Evolutionary conservation across 352 stramenopile genomes (phyloP).

Genomic region (Globisporangium takayamanum): DNA sequence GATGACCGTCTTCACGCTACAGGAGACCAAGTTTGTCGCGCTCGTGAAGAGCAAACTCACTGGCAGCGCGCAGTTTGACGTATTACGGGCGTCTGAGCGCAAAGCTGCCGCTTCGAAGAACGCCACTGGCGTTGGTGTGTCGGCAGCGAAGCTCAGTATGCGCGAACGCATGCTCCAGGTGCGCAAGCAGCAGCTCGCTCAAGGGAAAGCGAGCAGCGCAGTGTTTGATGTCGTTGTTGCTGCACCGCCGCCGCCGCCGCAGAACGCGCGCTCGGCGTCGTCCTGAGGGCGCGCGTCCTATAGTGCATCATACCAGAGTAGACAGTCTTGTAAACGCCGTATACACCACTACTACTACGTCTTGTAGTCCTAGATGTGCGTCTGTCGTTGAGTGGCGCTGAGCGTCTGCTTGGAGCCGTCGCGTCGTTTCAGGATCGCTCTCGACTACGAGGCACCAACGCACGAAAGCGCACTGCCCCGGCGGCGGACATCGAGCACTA

Average conservation of each 20-base stretch:
- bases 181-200: slow-evolving; percentile 28
- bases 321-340: too few relatives aligned
- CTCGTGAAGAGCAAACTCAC: slow-evolving; percentile 54
- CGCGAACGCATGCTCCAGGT: slow-evolving; percentile 51
- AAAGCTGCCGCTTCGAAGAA: slow-evolving; percentile 20
- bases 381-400: too few relatives aligned
- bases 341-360: too few relatives aligned
- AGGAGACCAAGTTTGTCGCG: slow-evolving; percentile 48
- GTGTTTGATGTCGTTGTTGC: slow-evolving; percentile 7
- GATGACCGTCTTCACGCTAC: not conserved
- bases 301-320: too few relatives aligned
- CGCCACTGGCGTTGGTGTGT: not conserved
- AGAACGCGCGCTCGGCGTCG: not conserved
- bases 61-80: slow-evolving; percentile 43
- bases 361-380: too few relatives aligned
- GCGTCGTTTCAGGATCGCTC: too few relatives aligned
- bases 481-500: too few relatives aligned
- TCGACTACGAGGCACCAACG: too few relatives aligned
- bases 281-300: not conserved
- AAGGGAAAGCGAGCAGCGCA: slow-evolving; percentile 1
- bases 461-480: too few relatives aligned
- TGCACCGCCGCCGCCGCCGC: not conserved
- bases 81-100: slow-evolving; percentile 53
- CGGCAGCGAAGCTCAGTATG: slow-evolving; percentile 34
- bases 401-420: too few relatives aligned